Evolutionary conservation across 2,329 filamentous ascomycete species (phyloP).

Genomic region (Neonectria faginata): DNA sequence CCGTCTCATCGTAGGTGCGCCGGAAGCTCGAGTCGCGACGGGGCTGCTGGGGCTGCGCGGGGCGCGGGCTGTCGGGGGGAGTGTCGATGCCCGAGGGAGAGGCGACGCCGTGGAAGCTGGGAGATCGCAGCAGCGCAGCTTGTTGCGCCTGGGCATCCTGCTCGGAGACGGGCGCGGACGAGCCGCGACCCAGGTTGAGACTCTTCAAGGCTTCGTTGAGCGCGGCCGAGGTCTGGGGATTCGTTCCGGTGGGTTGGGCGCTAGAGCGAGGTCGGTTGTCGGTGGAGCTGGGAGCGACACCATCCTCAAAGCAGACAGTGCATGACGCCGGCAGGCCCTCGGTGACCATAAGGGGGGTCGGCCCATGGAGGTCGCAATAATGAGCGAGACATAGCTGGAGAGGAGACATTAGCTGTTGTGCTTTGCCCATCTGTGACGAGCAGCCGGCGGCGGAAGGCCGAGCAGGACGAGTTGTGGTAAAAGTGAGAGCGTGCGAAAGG

Average conservation of each 20-base stretch:
- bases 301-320: slow-evolving; percentile 66
- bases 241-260: slow-evolving; percentile 51
- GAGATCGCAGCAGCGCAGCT: slow-evolving; percentile 55
- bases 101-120: slow-evolving; percentile 50
- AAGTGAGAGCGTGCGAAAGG: slow-evolving; percentile 15
- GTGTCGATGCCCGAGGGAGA: slow-evolving; percentile 63
- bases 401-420: slow-evolving; percentile 48
- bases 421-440: slow-evolving; percentile 45
- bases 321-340: slow-evolving; percentile 73
- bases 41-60: slow-evolving; percentile 51
- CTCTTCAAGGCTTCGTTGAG: slow-evolving; percentile 62
- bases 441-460: slow-evolving; percentile 21
- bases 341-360: slow-evolving; percentile 77
- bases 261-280: slow-evolving; percentile 56
- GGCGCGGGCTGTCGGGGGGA: slow-evolving; percentile 67
- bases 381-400: slow-evolving; percentile 76
- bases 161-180: slow-evolving; percentile 58
- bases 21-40: slow-evolving; percentile 70
- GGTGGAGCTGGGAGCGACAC: slow-evolving; percentile 33
- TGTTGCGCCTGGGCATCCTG: slow-evolving; percentile 59
- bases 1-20: slow-evolving; percentile 74
- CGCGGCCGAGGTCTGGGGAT: slow-evolving; percentile 49
- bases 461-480: slow-evolving; percentile 10
- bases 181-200: slow-evolving; percentile 59
- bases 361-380: slow-evolving; percentile 77